Conservation (phyloP, 345 rosid genomes). For the Raphanus sativus region DNA sequence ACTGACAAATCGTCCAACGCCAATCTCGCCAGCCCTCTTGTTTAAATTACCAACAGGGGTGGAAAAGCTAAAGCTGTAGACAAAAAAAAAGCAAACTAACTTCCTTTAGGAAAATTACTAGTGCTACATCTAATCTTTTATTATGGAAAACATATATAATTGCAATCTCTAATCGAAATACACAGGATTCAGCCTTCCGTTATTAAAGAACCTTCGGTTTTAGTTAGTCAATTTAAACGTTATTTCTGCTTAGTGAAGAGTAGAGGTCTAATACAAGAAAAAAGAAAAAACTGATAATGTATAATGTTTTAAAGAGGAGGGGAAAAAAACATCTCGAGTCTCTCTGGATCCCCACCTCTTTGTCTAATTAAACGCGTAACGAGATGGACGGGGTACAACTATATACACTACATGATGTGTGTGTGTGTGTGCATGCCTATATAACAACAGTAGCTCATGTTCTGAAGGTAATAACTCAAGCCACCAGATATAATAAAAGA, state of each 20-base stretch:
- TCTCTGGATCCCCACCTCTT: conserved; percentile 27
- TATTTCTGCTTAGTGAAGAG: conserved; percentile 8
- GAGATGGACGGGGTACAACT: conserved; percentile 33
- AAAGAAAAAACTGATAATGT: background rate
- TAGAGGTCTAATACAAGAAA: background rate
- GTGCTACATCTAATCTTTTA: background rate
- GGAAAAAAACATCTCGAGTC: background rate
- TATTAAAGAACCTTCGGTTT: background rate
- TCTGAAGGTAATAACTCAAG: background rate
- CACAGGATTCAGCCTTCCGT: background rate
- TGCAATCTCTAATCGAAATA: background rate
- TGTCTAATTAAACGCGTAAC: conserved; percentile 29
- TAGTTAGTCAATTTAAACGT: background rate
- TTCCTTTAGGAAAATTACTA: background rate
- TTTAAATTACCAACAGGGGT: background rate
- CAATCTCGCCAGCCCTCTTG: background rate
- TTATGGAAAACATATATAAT: background rate
- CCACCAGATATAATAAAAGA: background rate
- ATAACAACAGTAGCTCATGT: conserved; percentile 20
- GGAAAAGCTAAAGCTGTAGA: background rate
- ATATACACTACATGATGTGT: conserved; percentile 13
- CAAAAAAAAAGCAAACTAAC: background rate
- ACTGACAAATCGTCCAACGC: background rate
- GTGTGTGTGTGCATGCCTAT: conserved; percentile 25
- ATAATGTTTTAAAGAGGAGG: background rate